Evolutionary conservation across 2,329 filamentous ascomycete genomes (phyloP), one percentile per base, ranked within the genome.

Genomic region (Colletotrichum sojae): DNA sequence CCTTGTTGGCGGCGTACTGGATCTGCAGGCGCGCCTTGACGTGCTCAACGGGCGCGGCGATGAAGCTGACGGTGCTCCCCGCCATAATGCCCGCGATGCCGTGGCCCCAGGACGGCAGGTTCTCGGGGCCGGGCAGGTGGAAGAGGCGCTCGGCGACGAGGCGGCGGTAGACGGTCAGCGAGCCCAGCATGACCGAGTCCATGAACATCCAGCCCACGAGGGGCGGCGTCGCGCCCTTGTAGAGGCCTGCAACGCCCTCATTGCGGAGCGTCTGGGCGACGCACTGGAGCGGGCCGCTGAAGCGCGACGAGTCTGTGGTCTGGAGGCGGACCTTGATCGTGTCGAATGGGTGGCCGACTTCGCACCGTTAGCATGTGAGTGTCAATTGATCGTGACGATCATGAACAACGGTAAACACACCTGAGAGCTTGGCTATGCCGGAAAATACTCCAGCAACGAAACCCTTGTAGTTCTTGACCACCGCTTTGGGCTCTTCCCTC

Each of bases 131-230:
- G 73, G 75, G 75, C 65, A 72, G 40, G 73, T 86, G 87, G 82
- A 96, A 98, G 75, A 98, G 83, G 74, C 94, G 88, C 76, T 96
- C 91, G 72, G 92, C 91, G 16, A 98, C 84, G 53, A 98, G 80
- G 55, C 93, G 91, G 45, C 95, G 92, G 83, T 98, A 98, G 57
- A 97, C 88, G 25, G 93, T 97, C 73, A 99, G 85, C 18, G 93
- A 97, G 49, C 96, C 96, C 40, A 98, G 88, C 95, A 98, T 97
- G 68, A 91, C 79, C 49, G 84, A 88, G 83, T 99, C 96, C 95
- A 98, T 98, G 76, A 97, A 94, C 69, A 98, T 97, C 96, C 96
- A 98, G 75, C 96, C 96, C 59, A 98, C 90, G 56, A 98, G 85
- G 60, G 96, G 96, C 64, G 95, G 95, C 31, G 93, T 94, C 12